These are phyloP conservation scores for Zygnema circumcarinatum DNA, from an alignment of 139 green algal species.

Conservation along the genomic window DNA sequence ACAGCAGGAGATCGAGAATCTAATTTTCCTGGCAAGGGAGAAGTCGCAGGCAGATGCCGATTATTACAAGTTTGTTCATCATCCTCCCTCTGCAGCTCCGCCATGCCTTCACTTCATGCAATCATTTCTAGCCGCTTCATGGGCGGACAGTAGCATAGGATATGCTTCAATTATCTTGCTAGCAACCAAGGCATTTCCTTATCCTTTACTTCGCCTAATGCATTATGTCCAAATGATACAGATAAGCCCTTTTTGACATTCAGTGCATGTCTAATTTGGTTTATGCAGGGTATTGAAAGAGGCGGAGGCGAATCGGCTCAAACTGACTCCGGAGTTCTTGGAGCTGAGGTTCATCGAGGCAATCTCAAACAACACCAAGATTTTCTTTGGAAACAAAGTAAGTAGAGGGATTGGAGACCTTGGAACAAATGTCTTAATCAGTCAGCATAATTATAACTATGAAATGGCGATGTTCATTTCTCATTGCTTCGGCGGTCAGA, in stretches of 20 bases:
- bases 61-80: conserved; percentile 51
- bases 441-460: neutral
- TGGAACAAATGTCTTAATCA: neutral
- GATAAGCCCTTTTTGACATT: too few species aligned
- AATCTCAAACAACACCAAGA: conserved; percentile 68
- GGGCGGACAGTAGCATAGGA: neutral
- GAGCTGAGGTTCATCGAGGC: conserved; percentile 66
- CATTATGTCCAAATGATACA: too few species aligned
- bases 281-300: conserved; percentile 49
- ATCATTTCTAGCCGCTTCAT: neutral
- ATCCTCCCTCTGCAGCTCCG: conserved; percentile 2
- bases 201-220: too few species aligned
- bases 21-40: conserved; percentile 61
- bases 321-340: conserved; percentile 66
- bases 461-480: neutral
- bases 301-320: conserved; percentile 58
- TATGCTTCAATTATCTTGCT: too few species aligned
- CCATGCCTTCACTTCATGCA: conserved; percentile 21
- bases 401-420: neutral
- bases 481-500: neutral
- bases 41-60: conserved; percentile 60
- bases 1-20: conserved; percentile 65
- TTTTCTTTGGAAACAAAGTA: conserved; percentile 68
- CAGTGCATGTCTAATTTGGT: too few species aligned
- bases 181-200: too few species aligned